These are phyloP conservation scores for Botryosphaeria agaves DNA, from an alignment of 2,329 filamentous ascomycete species.

Conservation along the genomic window DNA sequence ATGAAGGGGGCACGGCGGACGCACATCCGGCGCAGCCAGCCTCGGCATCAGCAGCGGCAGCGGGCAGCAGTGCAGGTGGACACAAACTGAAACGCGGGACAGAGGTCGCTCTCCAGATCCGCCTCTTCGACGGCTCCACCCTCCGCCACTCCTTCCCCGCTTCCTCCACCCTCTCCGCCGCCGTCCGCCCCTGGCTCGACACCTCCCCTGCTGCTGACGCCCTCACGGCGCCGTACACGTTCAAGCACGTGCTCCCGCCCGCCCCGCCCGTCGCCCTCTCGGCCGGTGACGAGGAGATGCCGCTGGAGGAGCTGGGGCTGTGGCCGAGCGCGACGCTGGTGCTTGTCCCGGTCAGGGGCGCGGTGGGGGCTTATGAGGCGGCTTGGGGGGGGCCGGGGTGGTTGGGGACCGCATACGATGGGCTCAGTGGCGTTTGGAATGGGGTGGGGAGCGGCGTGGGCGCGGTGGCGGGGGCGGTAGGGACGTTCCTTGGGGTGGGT, in stretches of 20 bases:
- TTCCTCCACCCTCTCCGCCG: slow-evolving; percentile 39
- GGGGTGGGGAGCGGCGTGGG: slow-evolving; percentile 15
- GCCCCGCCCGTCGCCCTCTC: slow-evolving; percentile 55
- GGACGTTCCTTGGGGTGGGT: not conserved
- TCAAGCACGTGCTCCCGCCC: slow-evolving; percentile 69
- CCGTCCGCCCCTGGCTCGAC: slow-evolving; percentile 68
- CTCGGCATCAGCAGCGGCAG: no score
- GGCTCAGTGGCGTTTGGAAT: slow-evolving; percentile 17
- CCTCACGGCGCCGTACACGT: slow-evolving; percentile 46
- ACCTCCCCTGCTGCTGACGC: slow-evolving; percentile 30
- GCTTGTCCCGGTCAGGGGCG: slow-evolving; percentile 51
- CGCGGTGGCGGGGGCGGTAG: slow-evolving; percentile 5
- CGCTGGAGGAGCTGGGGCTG: slow-evolving; percentile 52
- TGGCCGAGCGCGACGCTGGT: slow-evolving; percentile 69
- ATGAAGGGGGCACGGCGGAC: not conserved
- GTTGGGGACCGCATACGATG: slow-evolving; percentile 16
- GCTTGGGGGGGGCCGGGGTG: slow-evolving; percentile 11
- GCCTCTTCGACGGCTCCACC: slow-evolving; percentile 69
- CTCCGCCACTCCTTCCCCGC: slow-evolving; percentile 57
- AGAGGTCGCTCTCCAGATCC: slow-evolving; percentile 42
- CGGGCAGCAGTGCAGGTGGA: no score
- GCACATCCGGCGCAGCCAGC: not conserved
- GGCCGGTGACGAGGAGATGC: slow-evolving; percentile 57
- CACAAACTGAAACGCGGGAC: not conserved
- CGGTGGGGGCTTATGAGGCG: slow-evolving; percentile 38